Evolutionary conservation across 2,329 filamentous ascomycete genomes (phyloP).

Genomic region (Bipolaris cookei): DNA sequence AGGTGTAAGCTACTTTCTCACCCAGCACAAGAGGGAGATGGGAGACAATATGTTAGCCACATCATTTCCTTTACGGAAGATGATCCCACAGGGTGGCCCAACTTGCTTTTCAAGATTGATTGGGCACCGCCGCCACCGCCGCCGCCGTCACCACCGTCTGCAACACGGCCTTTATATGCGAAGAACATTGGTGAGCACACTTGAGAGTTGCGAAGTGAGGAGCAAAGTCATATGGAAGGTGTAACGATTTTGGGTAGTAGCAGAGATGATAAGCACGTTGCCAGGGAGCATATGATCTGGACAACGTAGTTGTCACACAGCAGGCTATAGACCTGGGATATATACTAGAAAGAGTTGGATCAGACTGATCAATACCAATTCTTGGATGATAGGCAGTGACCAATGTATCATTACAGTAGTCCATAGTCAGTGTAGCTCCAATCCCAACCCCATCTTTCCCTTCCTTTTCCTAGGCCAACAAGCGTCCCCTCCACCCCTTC

Average conservation of each 20-base stretch:
- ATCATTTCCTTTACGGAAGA: constrained; percentile 4
- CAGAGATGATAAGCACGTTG: constrained; percentile 7
- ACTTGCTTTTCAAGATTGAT: not conserved
- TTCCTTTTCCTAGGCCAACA: too few species aligned
- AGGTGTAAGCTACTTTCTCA: constrained; percentile 5
- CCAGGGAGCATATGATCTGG: constrained; percentile 11
- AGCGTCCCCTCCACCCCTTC: not conserved
- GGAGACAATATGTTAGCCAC: not conserved
- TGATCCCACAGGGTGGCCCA: not conserved
- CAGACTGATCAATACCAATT: not conserved
- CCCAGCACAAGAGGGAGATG: constrained; percentile 5
- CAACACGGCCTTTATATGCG: not conserved
- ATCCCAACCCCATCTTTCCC: too few species aligned
- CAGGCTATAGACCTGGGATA: not conserved
- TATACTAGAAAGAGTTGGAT: not conserved
- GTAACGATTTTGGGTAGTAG: not conserved
- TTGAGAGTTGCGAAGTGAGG: not conserved
- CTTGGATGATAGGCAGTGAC: too few species aligned
- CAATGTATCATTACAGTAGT: too few species aligned
- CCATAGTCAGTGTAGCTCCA: too few species aligned
- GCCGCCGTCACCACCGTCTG: not conserved
- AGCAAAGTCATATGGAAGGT: not conserved
- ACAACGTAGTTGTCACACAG: not conserved
- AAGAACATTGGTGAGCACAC: too few species aligned
- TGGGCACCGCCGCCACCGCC: not conserved